Evolutionary conservation across 305 asterid genomes (phyloP), one percentile per base, ranked within the genome.

Genomic region (Solanum hybrid): DNA sequence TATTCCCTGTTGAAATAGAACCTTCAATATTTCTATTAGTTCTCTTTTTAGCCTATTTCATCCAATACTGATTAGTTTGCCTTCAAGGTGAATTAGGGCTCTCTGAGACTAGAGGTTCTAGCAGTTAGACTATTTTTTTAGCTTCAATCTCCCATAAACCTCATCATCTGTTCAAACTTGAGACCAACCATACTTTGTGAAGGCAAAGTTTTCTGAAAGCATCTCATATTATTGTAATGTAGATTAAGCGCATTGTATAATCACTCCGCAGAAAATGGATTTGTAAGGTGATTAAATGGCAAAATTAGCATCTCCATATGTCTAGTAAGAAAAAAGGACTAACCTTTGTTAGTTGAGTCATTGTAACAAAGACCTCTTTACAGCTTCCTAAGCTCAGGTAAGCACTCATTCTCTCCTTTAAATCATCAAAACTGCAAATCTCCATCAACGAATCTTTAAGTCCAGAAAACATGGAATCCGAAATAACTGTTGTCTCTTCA

Each of bases 271-370:
- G 31, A 31, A 45, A 51, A 39, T 9, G 37, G 72, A 20, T 31
- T 84, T 51, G 5, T 57, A 51, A 84, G 15, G 76, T 31, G 41
- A 51, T 51, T 51, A 6, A 87, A 72, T 22, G 10, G 24, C 17
- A 36, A 77, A 15, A 26, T 31, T 20, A 31, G 27, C 88, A 84
- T 84, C 39, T 84, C 7, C 75, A 84, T 82, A 82, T 51, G 20
- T 51, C 27, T 24, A 81, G 68, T 12, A 41, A 4, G 77, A 14
- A 32, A 4, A 3, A 38, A 70, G 29, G 51, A n/a, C 93, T 37
- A 80, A 95, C 99, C 99, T 98, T 98, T 89, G 99, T 90, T 37
- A 97, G 94, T 92, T 91, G 97, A 92, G 95, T 91, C 99, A 98
- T 95, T 45, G 95, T 91, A 90, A 92, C 95, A 45, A 94, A 96